Evolutionary conservation across 2,329 filamentous ascomycete genomes (phyloP), one percentile per base, ranked within the genome.

Genomic region (Botrytis medusae): DNA sequence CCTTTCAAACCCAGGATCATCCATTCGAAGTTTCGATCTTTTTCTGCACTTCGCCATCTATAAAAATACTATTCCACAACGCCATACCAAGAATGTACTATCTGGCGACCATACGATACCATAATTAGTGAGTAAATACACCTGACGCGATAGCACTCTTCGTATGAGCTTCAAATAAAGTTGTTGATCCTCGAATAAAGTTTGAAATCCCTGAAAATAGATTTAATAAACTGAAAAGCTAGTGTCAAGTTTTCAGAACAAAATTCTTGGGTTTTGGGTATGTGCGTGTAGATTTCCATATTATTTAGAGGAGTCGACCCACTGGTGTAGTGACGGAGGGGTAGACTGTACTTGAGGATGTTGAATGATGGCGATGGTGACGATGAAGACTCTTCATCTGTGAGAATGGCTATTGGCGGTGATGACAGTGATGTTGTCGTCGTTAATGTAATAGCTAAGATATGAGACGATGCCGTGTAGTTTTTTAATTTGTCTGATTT

Each of bases 121-220:
- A 54, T 29, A 54, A 54, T 14, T 6, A 18, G 32, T 4, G 57
- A 22, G 18, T 25, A 34, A 25, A 60, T 14, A 25, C 14, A 34
- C n/a, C 57, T 34, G 32, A 60, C 20, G 57, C 32, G 32, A 22
- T 16, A 32, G 51, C 29, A 29, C 51, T 57, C n/a, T 25, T 62
- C 34, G 25, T 2, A 42, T n/a, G 60, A 42, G 60, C 60, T 62
- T 40, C 29, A 46, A 68, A 69, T 32, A 69, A 29, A 44, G 48
- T 48, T 69, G 25, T 40, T 54, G 67, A 59, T 69, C 48, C 14
- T 42, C 48, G 42, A n/a, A 32, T 69, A 69, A 32, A 59, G 67
- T 69, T 69, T 60, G 37, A 57, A 20, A 69, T 59, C 37, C 48
- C 67, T 18, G 7, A 20, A 42, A 14, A 22, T 22, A 54, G 18